Evolutionary conservation across 2,329 filamentous ascomycete species (phyloP), one percentile per base, ranked within the genome.

Genomic region (Xylaria sp.): DNA sequence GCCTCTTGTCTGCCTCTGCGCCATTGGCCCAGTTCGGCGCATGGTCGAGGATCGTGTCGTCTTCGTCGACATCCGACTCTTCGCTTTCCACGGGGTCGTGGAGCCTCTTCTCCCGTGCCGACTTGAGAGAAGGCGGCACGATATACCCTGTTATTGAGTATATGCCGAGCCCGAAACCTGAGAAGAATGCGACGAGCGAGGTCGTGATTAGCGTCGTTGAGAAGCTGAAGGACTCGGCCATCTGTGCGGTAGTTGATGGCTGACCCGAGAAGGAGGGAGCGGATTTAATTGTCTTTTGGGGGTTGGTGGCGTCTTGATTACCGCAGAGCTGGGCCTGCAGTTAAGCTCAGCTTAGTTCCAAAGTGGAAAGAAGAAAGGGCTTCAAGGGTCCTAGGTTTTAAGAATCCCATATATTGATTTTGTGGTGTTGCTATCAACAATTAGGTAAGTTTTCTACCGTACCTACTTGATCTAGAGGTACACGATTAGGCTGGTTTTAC

Each of bases 81-180:
- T 91, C 90, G 77, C 88, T 91, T 77, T 92, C 90, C 69, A 89
- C 82, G 1, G 90, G 89, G 75, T 92, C 89, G 56, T 83, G 77
- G 12, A 85, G 81, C 77, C 86, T 85, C 81, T 84, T 80, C 79
- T 82, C 81, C 79, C 90, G 83, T 85, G 91, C 83, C 78, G 88
- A 80, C 74, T 80, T 83, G 74, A 92, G 81, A 69, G 81, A 78
- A 1, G 87, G 85, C n/a, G 87, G 84, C 75, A 89, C 82, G 55
- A 89, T 78, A 82, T 89, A 89, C 66, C 88, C 88, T 66, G 81
- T 85, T 69, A 88, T 87, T 20, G 90, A 86, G 81, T 94, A 94
- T 69, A 97, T 83, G 71, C 93, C 94, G 15, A 97, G 87, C 46
- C 94, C 89, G 82, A 95, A 97, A 75, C 94, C 94, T 0, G 89